Conservation (phyloP, 164 flowering plant genomes). For the Litsea cubeba region DNA sequence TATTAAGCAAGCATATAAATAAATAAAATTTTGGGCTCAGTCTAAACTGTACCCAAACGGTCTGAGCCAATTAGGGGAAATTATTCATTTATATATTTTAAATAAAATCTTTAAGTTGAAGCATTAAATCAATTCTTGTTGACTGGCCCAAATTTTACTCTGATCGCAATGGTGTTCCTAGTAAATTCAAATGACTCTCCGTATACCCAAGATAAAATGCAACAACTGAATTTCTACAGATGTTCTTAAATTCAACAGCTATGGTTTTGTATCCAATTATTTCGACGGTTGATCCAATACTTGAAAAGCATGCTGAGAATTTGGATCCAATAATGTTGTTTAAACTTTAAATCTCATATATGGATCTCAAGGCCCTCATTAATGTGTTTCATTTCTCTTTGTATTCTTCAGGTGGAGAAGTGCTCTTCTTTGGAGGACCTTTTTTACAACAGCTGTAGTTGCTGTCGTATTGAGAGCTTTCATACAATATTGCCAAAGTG, state of each 20-base stretch:
- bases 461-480: constrained; percentile 68
- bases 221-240: no score
- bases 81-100: not conserved
- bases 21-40: not conserved
- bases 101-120: no score
- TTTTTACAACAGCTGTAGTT: constrained; percentile 89
- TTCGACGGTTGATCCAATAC: not conserved
- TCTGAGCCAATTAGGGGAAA: not conserved
- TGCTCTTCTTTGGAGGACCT: constrained; percentile 96
- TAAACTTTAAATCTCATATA: no score
- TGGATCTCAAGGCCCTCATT: not conserved
- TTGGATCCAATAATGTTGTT: no score
- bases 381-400: not conserved
- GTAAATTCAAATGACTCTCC: no score
- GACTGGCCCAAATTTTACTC: no score
- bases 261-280: not conserved
- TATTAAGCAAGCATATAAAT: not conserved
- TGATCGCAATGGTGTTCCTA: no score
- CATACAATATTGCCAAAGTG: constrained; percentile 63
- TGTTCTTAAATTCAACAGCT: no score
- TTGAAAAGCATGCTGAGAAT: not conserved
- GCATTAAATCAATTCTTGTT: no score
- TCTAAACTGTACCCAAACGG: not conserved
- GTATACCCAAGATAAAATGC: no score
- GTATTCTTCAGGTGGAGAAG: constrained; percentile 77